Evolutionary conservation across 306 rosid genomes (phyloP), one percentile per base, ranked within the genome.

Genomic region (Citrullus amarus): DNA sequence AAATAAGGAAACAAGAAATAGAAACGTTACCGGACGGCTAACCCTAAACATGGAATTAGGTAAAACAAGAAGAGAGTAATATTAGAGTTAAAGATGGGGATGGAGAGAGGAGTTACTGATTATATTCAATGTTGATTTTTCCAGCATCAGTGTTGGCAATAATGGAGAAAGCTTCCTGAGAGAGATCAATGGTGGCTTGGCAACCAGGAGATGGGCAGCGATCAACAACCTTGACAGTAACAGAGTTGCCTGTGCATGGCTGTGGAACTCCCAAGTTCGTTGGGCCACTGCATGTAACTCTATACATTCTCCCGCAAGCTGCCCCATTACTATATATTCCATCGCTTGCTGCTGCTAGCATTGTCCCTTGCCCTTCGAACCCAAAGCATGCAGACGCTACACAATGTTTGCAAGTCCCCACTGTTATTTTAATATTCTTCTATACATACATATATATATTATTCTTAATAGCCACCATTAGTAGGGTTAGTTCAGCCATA

Each of bases 181-280:
- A 70, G 51, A 70, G 76, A 20, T 70, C 76, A 44, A 70, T 70
- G 76, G 76, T 70, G 53, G n/a, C 55, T 44, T 41, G 55, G 55
- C 76, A 70, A 22, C 34, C 76, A n/a, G 76, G 76, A 10, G 76
- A 70, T 10, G 76, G 76, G 76, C 76, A 70, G 36, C 36, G 76
- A 44, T 70, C 76, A 70, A 43, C 76, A 7, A 70, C 51, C 30
- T 70, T 70, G 3, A 70, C 76, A 20, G 76, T 70, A 30, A 70
- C 76, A 70, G 16, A n/a, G 18, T 70, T 70, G 53, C 76, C 76
- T 11, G 53, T 38, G 76, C 76, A 70, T 20, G 53, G 55, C 55
- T 70, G 30, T 57, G 5, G 57, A 38, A 18, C 76, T 3, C 62
- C 62, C 30, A 17, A 44, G 76, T 70, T 70, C 10, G 76, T 70